Conservation (phyloP, 352 stramenopile genomes). For the Phytophthora megakarya region DNA sequence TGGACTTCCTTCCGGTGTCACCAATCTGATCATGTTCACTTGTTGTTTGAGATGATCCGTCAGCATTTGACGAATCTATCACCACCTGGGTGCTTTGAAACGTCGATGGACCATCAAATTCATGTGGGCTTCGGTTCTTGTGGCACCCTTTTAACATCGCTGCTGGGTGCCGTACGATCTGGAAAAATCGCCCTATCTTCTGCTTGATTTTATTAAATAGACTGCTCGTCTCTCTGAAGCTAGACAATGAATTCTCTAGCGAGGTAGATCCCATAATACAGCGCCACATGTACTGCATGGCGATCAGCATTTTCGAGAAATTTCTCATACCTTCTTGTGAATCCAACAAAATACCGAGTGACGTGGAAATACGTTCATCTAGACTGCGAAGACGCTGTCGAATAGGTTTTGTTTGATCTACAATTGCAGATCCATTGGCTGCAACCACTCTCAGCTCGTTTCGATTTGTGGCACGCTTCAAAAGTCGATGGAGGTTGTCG, state of each 20-base stretch:
- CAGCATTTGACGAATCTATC: constrained; percentile 6
- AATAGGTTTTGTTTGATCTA: constrained; percentile 39
- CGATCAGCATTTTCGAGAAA: constrained; percentile 37
- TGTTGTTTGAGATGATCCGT: constrained; percentile 5
- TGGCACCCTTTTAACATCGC: neutral
- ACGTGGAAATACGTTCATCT: constrained; percentile 31
- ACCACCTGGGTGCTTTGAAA: neutral
- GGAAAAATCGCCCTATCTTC: constrained; percentile 12
- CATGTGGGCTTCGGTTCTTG: neutral
- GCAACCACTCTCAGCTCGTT: constrained; percentile 54
- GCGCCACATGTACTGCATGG: constrained; percentile 53
- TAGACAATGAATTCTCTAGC: constrained; percentile 39
- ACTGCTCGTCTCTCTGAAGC: constrained; percentile 14
- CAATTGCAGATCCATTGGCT: constrained; percentile 40
- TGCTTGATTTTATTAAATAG: constrained; percentile 23
- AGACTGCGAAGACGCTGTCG: constrained; percentile 30
- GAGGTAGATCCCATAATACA: constrained; percentile 31
- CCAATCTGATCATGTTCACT: neutral
- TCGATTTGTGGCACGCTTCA: constrained; percentile 47
- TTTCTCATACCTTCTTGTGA: constrained; percentile 23
- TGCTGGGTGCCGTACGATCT: neutral
- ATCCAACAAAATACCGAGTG: constrained; percentile 24
- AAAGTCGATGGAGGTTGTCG: constrained; percentile 47
- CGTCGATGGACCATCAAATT: constrained; percentile 10
- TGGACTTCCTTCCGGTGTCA: neutral